Conservation (phyloP, 176 grass and related monocot species). For the Puccinellia tenuiflora region DNA sequence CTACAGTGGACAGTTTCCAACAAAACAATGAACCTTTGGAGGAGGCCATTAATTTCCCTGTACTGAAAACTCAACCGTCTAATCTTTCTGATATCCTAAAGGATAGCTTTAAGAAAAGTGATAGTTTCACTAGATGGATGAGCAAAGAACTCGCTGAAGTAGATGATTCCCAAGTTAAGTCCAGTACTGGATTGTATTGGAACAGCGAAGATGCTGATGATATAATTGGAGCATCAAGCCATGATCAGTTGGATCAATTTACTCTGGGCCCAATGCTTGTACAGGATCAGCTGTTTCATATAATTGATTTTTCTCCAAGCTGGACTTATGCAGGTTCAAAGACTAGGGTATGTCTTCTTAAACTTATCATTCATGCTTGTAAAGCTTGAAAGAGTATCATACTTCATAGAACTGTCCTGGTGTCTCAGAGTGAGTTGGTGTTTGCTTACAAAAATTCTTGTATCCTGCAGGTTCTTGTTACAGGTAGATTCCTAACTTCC, state of each 20-base stretch:
- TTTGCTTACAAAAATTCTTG: constrained; percentile 30
- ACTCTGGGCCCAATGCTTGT: constrained; percentile 63
- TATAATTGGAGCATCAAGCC: constrained; percentile 58
- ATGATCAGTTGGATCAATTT: constrained; percentile 63
- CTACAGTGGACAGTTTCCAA: constrained; percentile 27
- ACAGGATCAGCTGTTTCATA: constrained; percentile 83
- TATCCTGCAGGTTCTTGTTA: constrained; percentile 63
- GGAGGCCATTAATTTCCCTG: constrained; percentile 25
- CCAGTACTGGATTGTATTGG: constrained; percentile 64
- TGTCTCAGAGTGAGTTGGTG: background rate
- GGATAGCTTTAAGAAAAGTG: constrained; percentile 63
- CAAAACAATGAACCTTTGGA: constrained; percentile 36
- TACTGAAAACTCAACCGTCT: constrained; percentile 46
- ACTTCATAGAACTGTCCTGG: background rate
- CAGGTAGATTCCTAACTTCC: constrained; percentile 63
- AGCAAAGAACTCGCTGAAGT: constrained; percentile 66
- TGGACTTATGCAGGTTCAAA: constrained; percentile 63
- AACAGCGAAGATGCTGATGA: constrained; percentile 59
- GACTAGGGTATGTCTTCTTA: constrained; percentile 54
- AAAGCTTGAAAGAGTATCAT: constrained; percentile 7
- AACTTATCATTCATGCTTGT: background rate
- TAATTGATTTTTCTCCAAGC: constrained; percentile 70
- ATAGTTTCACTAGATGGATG: constrained; percentile 99
- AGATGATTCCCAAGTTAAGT: constrained; percentile 63
- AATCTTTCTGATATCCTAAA: constrained; percentile 50